Evolutionary conservation across 1,284 basidiomycete species (phyloP).

Genomic region (Sporisorium iseilematis-ciliati): DNA sequence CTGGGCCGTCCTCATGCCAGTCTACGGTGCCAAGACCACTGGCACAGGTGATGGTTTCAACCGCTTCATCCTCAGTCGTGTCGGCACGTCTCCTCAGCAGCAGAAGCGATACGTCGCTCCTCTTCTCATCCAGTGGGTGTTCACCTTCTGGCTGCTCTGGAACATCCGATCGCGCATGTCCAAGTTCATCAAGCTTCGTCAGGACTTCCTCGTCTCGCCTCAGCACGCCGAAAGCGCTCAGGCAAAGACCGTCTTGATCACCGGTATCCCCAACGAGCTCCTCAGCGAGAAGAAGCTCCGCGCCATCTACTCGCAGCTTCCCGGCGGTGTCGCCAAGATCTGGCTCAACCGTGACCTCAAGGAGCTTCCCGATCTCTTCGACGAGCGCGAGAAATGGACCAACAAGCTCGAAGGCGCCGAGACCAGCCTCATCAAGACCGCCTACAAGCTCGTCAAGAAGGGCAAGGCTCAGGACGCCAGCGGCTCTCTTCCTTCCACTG

Average conservation of each 20-base stretch:
- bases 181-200: conserved; percentile 84
- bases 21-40: conserved; percentile 72
- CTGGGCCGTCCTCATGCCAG: conserved; percentile 75
- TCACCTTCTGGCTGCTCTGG: conserved; percentile 80
- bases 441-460: conserved; percentile 75
- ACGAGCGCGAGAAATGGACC: conserved; percentile 81
- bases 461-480: conserved; percentile 62
- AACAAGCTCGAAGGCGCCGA: conserved; percentile 87
- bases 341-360: conserved; percentile 90
- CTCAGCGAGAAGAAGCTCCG: conserved; percentile 77
- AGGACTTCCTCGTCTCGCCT: conserved; percentile 83
- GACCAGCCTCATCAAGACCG: conserved; percentile 79
- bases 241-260: conserved; percentile 88
- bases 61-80: conserved; percentile 83
- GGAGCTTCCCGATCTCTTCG: conserved; percentile 83
- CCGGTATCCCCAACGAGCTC: conserved; percentile 85
- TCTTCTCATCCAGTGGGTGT: conserved; percentile 63
- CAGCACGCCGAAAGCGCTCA: conserved; percentile 81
- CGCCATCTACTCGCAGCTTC: conserved; percentile 79
- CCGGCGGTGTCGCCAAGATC: conserved; percentile 85
- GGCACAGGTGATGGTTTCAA: conserved; percentile 77
- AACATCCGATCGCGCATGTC: conserved; percentile 84
- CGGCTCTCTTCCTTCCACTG: conserved; percentile 36
- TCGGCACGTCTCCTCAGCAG: conserved; percentile 46
- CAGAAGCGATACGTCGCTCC: conserved; percentile 62